A percentile compares a stretch with the other conserved stretches of the same genome.
phyloP scores from a whole-genome alignment of 331 rosid species.

The Arachis monticola region DNA sequence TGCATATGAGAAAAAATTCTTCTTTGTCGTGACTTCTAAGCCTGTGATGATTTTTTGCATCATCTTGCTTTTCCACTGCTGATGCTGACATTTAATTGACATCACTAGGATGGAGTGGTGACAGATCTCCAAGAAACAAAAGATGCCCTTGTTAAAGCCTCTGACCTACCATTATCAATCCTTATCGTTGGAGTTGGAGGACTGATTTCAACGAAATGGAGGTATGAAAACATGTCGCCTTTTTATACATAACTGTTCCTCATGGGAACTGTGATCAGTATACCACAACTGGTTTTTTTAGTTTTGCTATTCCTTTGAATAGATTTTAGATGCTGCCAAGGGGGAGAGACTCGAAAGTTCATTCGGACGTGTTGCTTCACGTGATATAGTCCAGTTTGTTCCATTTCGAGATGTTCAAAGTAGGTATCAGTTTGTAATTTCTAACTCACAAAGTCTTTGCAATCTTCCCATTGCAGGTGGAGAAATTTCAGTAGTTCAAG shows the following conservation, averaged over 20 bases:
- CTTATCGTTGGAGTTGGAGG: constrained; percentile 99
- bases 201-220: constrained; percentile 98
- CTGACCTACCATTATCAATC: constrained; percentile 93
- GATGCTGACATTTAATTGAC: constrained; percentile 41
- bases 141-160: constrained; percentile 96
- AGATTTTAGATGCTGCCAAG: constrained; percentile 95
- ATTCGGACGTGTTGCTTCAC: constrained; percentile 90
- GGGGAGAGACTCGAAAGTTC: constrained; percentile 93
- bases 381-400: constrained; percentile 96
- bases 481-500: constrained; percentile 89
- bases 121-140: constrained; percentile 99
- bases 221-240: constrained; percentile 49
- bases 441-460: background rate
- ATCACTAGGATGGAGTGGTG: constrained; percentile 93
- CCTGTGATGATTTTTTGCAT: background rate
- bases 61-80: constrained; percentile 31
- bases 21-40: too few relatives aligned
- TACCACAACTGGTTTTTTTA: constrained; percentile 2
- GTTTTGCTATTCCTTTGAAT: constrained; percentile 32
- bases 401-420: constrained; percentile 93
- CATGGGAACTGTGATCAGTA: constrained; percentile 4
- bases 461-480: constrained; percentile 69
- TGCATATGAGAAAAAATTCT: background rate
- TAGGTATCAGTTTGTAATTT: constrained; percentile 49
- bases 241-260: constrained; percentile 5